These are phyloP conservation scores for Rhytidhysteron rufulum DNA, from an alignment of 2,329 filamentous ascomycete species.

Conservation along the genomic window DNA sequence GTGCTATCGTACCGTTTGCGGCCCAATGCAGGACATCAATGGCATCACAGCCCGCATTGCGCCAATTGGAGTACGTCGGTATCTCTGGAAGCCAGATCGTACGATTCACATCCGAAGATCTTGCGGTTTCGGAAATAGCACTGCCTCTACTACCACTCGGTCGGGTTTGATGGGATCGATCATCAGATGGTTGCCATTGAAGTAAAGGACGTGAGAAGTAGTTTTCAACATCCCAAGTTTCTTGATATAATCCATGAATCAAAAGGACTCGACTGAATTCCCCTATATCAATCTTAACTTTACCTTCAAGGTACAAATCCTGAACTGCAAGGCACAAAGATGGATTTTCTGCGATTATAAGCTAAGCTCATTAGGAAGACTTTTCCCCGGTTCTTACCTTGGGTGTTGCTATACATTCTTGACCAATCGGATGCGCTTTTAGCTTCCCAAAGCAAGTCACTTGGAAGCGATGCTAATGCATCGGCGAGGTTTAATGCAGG, in stretches of 20 bases:
- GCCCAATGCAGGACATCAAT: constrained; percentile 58
- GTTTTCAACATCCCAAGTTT: constrained; percentile 47
- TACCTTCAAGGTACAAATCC: constrained; percentile 48
- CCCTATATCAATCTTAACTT: constrained; percentile 40
- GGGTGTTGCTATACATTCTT: constrained; percentile 3
- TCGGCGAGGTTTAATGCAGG: constrained; percentile 4
- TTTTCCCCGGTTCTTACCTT: background rate
- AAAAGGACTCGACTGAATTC: constrained; percentile 49
- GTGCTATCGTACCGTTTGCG: constrained; percentile 51
- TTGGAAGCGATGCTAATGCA: constrained; percentile 2
- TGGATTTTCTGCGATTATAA: constrained; percentile 3
- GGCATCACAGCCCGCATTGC: constrained; percentile 45
- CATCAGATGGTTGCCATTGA: constrained; percentile 26
- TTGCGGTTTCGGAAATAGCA: background rate
- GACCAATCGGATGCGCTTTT: constrained; percentile 16
- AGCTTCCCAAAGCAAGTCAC: constrained; percentile 21
- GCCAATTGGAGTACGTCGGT: constrained; percentile 47
- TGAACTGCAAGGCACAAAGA: constrained; percentile 43
- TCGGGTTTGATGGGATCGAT: constrained; percentile 10
- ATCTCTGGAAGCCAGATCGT: constrained; percentile 44
- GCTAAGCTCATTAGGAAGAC: background rate
- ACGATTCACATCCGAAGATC: too few species aligned
- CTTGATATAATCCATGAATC: constrained; percentile 49
- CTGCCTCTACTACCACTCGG: too few species aligned
- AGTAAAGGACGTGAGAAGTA: constrained; percentile 45